Conservation (phyloP, 139 green algal genomes). For the Asterochloris erici region DNA sequence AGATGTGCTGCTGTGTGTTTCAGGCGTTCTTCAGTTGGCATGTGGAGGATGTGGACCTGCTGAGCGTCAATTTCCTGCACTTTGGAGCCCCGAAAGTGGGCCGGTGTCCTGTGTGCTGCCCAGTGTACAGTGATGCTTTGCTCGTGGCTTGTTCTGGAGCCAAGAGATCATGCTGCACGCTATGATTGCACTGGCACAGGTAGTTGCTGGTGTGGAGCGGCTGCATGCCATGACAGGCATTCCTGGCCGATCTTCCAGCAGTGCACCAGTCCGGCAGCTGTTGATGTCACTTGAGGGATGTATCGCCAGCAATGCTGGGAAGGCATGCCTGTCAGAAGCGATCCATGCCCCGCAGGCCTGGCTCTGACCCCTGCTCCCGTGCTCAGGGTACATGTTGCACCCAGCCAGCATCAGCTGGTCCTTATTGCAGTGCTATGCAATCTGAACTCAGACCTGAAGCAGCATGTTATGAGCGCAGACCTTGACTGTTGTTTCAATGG, state of each 20-base stretch:
- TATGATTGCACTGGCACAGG: background rate
- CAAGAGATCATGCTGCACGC: background rate
- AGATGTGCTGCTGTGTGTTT: conserved; percentile 2
- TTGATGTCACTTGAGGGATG: background rate
- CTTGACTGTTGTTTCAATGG: background rate
- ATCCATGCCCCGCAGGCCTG: no score
- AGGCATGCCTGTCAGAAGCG: no score
- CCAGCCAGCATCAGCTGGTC: no score
- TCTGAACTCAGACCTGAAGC: no score
- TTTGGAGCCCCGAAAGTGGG: conserved; percentile 87
- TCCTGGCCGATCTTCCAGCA: background rate
- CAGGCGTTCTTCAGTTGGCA: conserved; percentile 76
- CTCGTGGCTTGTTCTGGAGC: background rate
- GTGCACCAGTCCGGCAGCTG: background rate
- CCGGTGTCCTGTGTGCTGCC: background rate
- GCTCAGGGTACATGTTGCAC: no score
- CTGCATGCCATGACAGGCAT: background rate
- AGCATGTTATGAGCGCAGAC: no score
- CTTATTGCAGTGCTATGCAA: no score
- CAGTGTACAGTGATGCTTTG: background rate
- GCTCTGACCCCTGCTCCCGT: no score
- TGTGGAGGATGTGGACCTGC: conserved; percentile 93
- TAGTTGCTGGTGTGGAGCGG: background rate
- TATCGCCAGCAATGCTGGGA: no score
- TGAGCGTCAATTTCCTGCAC: conserved; percentile 95